Conservation (phyloP, 139 green algal species). For the Chlorella vulgaris region DNA sequence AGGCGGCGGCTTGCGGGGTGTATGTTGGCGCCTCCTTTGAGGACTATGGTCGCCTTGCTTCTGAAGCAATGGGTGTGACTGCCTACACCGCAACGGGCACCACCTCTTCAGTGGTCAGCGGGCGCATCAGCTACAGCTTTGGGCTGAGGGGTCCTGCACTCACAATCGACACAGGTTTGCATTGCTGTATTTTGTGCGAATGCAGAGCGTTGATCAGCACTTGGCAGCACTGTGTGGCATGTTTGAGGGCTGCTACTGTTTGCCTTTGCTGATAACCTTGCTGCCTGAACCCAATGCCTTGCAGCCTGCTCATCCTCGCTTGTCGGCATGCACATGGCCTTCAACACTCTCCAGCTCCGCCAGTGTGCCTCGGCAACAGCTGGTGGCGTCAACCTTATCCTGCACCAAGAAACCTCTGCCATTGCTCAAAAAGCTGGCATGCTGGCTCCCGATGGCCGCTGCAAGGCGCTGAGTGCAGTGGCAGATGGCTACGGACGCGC, state of each 20-base stretch:
- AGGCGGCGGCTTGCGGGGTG: conserved; percentile 48
- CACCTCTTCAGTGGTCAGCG: conserved; percentile 45
- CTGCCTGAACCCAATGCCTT: too few relatives aligned
- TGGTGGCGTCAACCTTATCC: conserved; percentile 48
- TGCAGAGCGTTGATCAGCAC: too few relatives aligned
- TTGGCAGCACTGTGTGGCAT: neutral
- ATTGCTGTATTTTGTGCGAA: neutral
- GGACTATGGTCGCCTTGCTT: conserved; percentile 67
- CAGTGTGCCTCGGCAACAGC: conserved; percentile 43
- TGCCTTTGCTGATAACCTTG: too few relatives aligned
- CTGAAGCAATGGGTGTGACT: conserved; percentile 22
- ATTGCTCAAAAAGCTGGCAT: conserved; percentile 54
- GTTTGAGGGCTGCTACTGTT: too few relatives aligned
- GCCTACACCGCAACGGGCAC: conserved; percentile 55
- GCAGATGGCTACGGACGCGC: conserved; percentile 67
- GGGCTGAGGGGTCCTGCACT: conserved; percentile 52
- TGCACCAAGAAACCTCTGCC: conserved; percentile 47
- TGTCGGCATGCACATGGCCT: conserved; percentile 70
- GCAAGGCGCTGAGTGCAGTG: conserved; percentile 62
- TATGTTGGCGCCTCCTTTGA: conserved; percentile 78
- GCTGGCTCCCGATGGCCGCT: conserved; percentile 53
- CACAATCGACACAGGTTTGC: conserved; percentile 58
- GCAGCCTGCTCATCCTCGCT: conserved; percentile 88
- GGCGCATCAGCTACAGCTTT: conserved; percentile 66
- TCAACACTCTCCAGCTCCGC: conserved; percentile 37